Evolutionary conservation across 805 yeast genomes (phyloP).

Genomic region (Cyberlindnera americana): DNA sequence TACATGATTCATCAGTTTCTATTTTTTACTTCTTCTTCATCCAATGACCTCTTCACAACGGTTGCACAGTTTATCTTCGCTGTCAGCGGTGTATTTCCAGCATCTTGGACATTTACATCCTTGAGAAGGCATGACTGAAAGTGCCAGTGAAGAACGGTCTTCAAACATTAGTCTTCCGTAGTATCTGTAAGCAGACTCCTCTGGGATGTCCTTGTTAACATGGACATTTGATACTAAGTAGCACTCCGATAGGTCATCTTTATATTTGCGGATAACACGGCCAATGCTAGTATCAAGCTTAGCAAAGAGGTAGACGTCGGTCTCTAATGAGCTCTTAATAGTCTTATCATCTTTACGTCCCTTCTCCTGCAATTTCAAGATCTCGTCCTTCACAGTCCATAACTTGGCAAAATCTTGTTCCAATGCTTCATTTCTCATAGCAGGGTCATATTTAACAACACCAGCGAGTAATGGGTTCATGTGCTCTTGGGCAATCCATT

Average conservation of each 20-base stretch:
- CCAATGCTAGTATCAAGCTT: slow-evolving; percentile 18
- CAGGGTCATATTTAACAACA: slow-evolving; percentile 11
- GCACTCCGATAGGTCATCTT: slow-evolving; percentile 48
- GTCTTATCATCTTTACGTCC: slow-evolving; percentile 46
- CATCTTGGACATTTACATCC: slow-evolving; percentile 84
- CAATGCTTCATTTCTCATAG: slow-evolving; percentile 34
- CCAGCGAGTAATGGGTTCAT: slow-evolving; percentile 21
- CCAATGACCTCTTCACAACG: slow-evolving; percentile 53
- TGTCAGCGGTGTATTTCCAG: slow-evolving; percentile 70
- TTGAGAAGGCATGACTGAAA: slow-evolving; percentile 43
- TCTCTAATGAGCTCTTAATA: slow-evolving; percentile 60
- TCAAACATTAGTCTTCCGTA: slow-evolving; percentile 28
- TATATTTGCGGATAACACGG: slow-evolving; percentile 17
- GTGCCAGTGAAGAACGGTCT: slow-evolving; percentile 28
- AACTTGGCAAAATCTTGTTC: slow-evolving; percentile 41
- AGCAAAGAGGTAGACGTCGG: slow-evolving; percentile 39
- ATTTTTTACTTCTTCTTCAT: too few species aligned
- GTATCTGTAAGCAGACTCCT: slow-evolving; percentile 26
- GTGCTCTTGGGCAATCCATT: slow-evolving; percentile 20
- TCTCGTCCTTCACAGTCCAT: slow-evolving; percentile 44
- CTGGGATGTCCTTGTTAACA: slow-evolving; percentile 29
- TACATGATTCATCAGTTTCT: too few species aligned
- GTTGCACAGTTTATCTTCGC: slow-evolving; percentile 53
- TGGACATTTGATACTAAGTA: slow-evolving; percentile 61
- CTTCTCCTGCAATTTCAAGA: slow-evolving; percentile 50